Evolutionary conservation across 2,329 filamentous ascomycete species (phyloP), one percentile per base, ranked within the genome.

Genomic region (Pestalotiopsis fici): DNA sequence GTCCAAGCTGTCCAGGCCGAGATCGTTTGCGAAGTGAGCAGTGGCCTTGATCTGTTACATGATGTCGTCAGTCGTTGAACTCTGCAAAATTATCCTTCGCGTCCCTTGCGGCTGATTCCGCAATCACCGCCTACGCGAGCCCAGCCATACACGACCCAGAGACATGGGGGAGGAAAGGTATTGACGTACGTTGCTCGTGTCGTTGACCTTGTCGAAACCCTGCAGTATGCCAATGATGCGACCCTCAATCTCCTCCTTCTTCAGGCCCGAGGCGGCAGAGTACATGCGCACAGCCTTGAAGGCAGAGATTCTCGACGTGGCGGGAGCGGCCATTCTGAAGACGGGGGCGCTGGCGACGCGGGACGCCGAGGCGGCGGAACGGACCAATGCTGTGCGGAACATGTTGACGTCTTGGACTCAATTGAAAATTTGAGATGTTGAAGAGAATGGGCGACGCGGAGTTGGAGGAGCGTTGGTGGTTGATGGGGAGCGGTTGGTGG

Each of bases 1-100:
- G 82, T 99, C 96, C 82, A 99, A 89, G 84, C 93, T 97, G 86
- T 99, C 96, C 77, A 99, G 87, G 73, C 95, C 96, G 71, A 99
- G 92, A 84, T 99, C 95, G 82, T 98, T 98, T 79, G 94, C 88
- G 85, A 99, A 99, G 88, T 98, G 95, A 68, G 95, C 91, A 65
- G 85, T 87, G 71, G 89, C 84, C 77, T 90, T 93, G 80, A 99
- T 93, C 95, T 98, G 63, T 75, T 75, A 54, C 71, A 59, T 64
- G n/a, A 56, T 23, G 6, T 57, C 66, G 66, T 74, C 47, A 74
- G 68, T 67, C 37, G 7, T 1, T 13, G 1, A 37, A 2, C n/a
- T 60, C n/a, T 37, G 3, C 18, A 2, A 2, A 12, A 12, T 1
- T 2, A 1, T 4, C 31, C 18, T 7, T 3, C 4, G 13, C 28